A percentile compares a stretch with the other conserved stretches of the same genome.
These are phyloP conservation scores for Chytriomyces hyalinus DNA, from an alignment of 192 early-diverging fungal genomes.

Conservation along the genomic window DNA sequence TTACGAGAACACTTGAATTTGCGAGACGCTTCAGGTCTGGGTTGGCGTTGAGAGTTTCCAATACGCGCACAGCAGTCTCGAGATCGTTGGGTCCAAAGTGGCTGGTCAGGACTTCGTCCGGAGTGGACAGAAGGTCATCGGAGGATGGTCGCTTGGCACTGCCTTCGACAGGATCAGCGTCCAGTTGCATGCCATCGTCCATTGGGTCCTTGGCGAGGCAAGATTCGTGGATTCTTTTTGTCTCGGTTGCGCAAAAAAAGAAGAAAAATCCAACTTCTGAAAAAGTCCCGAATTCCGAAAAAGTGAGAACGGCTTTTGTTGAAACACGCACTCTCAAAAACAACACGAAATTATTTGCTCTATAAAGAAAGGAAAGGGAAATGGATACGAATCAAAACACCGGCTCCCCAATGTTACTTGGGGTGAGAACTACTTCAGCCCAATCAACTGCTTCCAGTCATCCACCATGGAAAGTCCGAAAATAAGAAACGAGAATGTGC, in stretches of 20 bases:
- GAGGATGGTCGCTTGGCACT: no score
- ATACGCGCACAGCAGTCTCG: conserved; percentile 39
- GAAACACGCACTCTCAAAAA: no score
- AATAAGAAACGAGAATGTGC: background rate
- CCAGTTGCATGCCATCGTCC: no score
- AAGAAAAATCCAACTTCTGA: no score
- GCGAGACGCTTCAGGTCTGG: conserved; percentile 48
- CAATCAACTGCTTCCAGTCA: background rate
- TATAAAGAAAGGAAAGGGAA: background rate
- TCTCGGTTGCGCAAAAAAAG: no score
- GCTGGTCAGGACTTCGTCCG: background rate
- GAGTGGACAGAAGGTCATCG: conserved; percentile 1
- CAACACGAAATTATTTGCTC: background rate
- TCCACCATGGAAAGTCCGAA: background rate
- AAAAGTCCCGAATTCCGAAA: no score
- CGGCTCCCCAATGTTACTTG: background rate
- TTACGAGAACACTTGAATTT: conserved; percentile 21
- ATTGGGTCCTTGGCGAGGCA: no score
- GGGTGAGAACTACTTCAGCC: background rate
- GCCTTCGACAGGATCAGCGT: no score
- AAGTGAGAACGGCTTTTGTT: no score
- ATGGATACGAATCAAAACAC: background rate
- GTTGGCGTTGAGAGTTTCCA: conserved; percentile 44
- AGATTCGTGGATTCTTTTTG: no score
- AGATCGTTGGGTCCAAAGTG: conserved; percentile 42